Evolutionary conservation across 352 stramenopile species (phyloP).

Genomic region (Phytophthora citricola): DNA sequence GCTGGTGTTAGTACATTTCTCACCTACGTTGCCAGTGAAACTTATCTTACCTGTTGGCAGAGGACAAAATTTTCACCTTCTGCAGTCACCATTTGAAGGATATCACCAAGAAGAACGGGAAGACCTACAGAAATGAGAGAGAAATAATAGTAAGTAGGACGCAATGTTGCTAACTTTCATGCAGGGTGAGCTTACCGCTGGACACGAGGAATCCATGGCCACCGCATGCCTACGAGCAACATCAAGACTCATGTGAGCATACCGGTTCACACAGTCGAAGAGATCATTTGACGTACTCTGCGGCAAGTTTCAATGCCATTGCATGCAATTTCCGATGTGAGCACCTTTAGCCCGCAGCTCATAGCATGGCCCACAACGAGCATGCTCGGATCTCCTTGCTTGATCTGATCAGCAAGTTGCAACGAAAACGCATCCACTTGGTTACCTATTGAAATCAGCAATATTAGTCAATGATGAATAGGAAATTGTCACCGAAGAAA

Average conservation of each 20-base stretch:
- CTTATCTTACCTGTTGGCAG: slow-evolving; percentile 82
- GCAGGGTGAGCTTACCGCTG: slow-evolving; percentile 54
- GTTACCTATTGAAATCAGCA: slow-evolving; percentile 38
- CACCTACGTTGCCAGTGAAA: background rate
- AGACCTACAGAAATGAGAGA: slow-evolving; percentile 19
- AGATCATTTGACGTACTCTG: slow-evolving; percentile 33
- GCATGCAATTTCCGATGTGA: slow-evolving; percentile 57
- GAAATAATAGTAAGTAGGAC: background rate
- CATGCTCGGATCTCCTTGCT: slow-evolving; percentile 46
- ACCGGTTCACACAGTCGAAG: too few species aligned
- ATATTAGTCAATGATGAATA: slow-evolving; percentile 2
- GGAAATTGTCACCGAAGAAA: background rate
- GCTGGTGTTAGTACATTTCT: background rate
- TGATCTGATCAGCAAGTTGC: slow-evolving; percentile 51
- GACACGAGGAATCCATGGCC: slow-evolving; percentile 94
- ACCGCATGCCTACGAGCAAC: slow-evolving; percentile 82
- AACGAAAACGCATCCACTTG: slow-evolving; percentile 58
- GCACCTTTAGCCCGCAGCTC: slow-evolving; percentile 72
- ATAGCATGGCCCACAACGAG: slow-evolving; percentile 64
- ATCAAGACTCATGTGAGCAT: slow-evolving; percentile 1
- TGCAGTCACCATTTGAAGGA: slow-evolving; percentile 96
- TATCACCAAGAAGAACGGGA: slow-evolving; percentile 84
- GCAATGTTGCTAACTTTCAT: background rate
- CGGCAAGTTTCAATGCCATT: slow-evolving; percentile 59
- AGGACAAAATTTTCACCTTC: slow-evolving; percentile 98